phyloP scores from a whole-genome alignment of 805 yeast species.

The Pichia insulana region DNA sequence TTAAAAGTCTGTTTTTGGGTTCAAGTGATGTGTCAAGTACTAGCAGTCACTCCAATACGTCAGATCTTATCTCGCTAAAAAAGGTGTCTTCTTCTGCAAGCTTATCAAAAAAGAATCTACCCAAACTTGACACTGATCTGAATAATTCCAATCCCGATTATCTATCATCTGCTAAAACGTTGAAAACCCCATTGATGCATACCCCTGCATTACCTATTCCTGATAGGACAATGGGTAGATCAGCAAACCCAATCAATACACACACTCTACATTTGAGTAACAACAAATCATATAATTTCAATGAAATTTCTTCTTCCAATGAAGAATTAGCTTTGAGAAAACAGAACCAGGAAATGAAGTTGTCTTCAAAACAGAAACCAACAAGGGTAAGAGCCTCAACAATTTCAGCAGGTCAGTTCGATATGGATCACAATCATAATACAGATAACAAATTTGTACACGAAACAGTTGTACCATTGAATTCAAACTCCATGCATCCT shows the following conservation, averaged over 20 bases:
- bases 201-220: conserved; percentile 12
- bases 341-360: not conserved
- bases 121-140: not conserved
- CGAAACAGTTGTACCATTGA: not conserved
- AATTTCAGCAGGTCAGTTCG: conserved; percentile 3
- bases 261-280: not conserved
- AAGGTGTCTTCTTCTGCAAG: conserved; percentile 4
- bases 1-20: conserved; percentile 23
- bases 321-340: conserved; percentile 1
- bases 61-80: not conserved
- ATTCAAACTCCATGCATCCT: not conserved
- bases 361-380: not conserved
- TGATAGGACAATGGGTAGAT: conserved; percentile 11
- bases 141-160: not conserved
- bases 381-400: conserved; percentile 11
- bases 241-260: not conserved
- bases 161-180: not conserved
- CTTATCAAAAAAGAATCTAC: not conserved
- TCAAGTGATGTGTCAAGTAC: not conserved
- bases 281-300: not conserved
- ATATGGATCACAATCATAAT: not conserved
- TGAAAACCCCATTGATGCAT: not conserved
- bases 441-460: not conserved
- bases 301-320: not conserved
- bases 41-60: not conserved